phyloP scores from a whole-genome alignment of 768 basidiomycete species.

The Lanmaoa pseudosensibilis region DNA sequence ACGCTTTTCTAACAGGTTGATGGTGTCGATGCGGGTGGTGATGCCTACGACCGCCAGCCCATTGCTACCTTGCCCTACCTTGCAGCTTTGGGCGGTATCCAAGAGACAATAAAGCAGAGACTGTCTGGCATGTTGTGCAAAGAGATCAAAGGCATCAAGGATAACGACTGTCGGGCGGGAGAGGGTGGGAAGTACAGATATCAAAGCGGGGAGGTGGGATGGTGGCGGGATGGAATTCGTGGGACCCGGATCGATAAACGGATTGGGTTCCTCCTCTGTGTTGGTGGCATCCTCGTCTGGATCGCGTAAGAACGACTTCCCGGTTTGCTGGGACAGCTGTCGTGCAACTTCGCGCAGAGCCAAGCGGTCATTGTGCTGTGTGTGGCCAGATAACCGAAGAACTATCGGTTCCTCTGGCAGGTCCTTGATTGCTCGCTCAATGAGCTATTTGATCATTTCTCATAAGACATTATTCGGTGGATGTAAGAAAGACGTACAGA shows the following conservation, averaged over 20 bases:
- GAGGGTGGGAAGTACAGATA: constrained; percentile 76
- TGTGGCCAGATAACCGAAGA: constrained; percentile 81
- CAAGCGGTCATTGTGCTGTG: constrained; percentile 80
- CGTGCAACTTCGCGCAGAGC: constrained; percentile 92
- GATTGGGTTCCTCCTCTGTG: constrained; percentile 47
- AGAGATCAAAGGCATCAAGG: constrained; percentile 92
- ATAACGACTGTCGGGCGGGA: constrained; percentile 78
- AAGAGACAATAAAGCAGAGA: constrained; percentile 92
- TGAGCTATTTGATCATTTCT: constrained; percentile 42
- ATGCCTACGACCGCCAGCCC: constrained; percentile 87
- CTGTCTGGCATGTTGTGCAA: constrained; percentile 89
- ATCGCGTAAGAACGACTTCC: constrained; percentile 49
- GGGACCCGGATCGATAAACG: constrained; percentile 44
- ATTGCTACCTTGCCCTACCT: constrained; percentile 53
- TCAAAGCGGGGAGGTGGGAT: constrained; percentile 70
- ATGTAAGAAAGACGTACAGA: constrained; percentile 41
- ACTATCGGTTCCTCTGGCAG: constrained; percentile 59
- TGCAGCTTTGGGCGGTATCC: constrained; percentile 88
- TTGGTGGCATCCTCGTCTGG: constrained; percentile 30
- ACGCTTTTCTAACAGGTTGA: constrained; percentile 89
- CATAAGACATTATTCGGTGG: constrained; percentile 1
- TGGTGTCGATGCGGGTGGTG: constrained; percentile 83
- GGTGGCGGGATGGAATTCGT: constrained; percentile 54
- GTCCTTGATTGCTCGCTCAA: constrained; percentile 54
- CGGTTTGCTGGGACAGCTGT: constrained; percentile 79